These are phyloP conservation scores for Agrocybe praecox DNA, from an alignment of 768 basidiomycete genomes.

Conservation along the genomic window DNA sequence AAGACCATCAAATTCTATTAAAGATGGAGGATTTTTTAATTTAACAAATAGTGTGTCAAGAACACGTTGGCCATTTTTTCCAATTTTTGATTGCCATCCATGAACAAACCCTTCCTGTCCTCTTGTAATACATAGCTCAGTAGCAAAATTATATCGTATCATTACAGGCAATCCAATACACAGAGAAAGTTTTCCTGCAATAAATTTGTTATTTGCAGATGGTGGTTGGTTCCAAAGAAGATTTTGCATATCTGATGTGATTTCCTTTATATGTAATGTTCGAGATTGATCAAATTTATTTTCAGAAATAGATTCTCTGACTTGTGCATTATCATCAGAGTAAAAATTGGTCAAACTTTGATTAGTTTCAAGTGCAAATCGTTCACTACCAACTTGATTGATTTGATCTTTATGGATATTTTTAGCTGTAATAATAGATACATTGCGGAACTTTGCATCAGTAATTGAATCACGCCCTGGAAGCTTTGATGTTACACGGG, in stretches of 20 bases:
- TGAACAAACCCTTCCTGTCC: slow-evolving; percentile 31
- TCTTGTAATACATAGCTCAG: slow-evolving; percentile 34
- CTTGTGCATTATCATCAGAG: slow-evolving; percentile 8
- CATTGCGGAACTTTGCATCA: slow-evolving; percentile 26
- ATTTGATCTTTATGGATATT: slow-evolving; percentile 39
- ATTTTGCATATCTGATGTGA: slow-evolving; percentile 12
- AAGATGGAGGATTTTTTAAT: slow-evolving; percentile 25
- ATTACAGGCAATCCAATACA: slow-evolving; percentile 36
- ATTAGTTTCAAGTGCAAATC: slow-evolving; percentile 18
- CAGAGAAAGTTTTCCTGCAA: slow-evolving; percentile 26
- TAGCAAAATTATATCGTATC: slow-evolving; percentile 33
- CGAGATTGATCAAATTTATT: neutral
- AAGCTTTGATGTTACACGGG: slow-evolving; percentile 18
- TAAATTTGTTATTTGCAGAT: slow-evolving; percentile 10
- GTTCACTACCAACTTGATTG: slow-evolving; percentile 27
- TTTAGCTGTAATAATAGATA: slow-evolving; percentile 38
- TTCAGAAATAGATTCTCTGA: neutral
- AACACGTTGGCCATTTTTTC: slow-evolving; percentile 13
- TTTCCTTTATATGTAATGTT: neutral
- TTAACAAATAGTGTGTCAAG: slow-evolving; percentile 33
- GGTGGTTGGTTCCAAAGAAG: slow-evolving; percentile 21
- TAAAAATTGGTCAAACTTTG: slow-evolving; percentile 26
- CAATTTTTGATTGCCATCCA: slow-evolving; percentile 24
- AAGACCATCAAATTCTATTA: slow-evolving; percentile 23
- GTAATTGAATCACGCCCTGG: slow-evolving; percentile 9